Evolutionary conservation across 305 asterid genomes (phyloP), one percentile per base, ranked within the genome.

Genomic region (Fraxinus paxiana): DNA sequence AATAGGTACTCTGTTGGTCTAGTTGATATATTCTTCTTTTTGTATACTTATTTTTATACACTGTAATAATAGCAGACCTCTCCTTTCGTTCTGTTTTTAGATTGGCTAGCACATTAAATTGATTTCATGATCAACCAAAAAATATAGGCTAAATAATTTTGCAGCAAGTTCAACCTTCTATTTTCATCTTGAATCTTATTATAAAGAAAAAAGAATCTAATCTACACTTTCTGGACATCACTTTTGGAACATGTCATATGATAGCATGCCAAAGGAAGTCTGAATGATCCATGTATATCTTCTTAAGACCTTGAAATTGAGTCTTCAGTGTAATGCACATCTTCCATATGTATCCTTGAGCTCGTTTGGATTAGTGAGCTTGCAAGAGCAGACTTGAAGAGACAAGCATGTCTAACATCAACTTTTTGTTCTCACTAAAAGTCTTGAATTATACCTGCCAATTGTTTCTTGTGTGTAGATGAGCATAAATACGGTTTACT

Each of bases 401-500:
- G 61, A 48, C 61, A 48, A 48, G 22, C 61, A 48, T 48, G 61
- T 48, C 61, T 48, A 48, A 48, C 22, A 48, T 48, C 22, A 48
- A 67, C 41, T 6, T 26, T 26, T 67, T 67, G 41, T 67, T 30
- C 74, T 28, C 41, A 30, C 34, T 67, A 2, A 30, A 74, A 76
- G 28, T 22, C 46, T 73, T 26, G 31, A 63, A 80, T 70, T n/a
- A 28, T 69, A 17, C 61, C 59, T 37, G 33, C 51, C 34, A 28
- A 46, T 17, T 12, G 31, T 17, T 65, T 81, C 3, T 59, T 67
- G 59, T 75, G 54, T 46, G 61, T 78, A 79, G 80, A 77, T 59
- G 41, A 79, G 61, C 76, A 80, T 77, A 81, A 24, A 59, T 28
- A 54, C 8, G 56, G 77, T 69, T 48, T 48, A 48, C 61, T 15